These are phyloP conservation scores for Salvia sclarea DNA, from an alignment of 305 asterid species.

Conservation along the genomic window DNA sequence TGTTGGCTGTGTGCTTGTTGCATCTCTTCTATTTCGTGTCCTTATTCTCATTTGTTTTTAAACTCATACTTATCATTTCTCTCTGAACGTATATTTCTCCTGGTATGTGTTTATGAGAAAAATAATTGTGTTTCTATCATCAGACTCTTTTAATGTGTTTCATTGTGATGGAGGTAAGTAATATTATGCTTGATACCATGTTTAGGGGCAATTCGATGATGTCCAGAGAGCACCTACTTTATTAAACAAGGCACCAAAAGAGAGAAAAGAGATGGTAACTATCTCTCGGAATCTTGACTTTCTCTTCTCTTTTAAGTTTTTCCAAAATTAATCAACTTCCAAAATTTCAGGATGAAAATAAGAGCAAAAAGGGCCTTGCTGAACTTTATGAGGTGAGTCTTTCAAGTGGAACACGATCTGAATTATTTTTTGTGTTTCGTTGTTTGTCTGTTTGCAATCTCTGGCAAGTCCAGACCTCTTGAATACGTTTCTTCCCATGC, in stretches of 20 bases:
- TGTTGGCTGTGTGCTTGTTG: slow-evolving; percentile 4
- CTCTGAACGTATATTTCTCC: neutral
- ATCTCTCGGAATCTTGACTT: slow-evolving; percentile 12
- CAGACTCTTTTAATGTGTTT: slow-evolving; percentile 9
- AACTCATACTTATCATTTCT: neutral
- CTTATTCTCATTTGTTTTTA: neutral
- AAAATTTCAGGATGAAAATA: slow-evolving; percentile 77
- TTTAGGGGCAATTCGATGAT: slow-evolving; percentile 89
- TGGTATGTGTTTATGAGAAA: slow-evolving; percentile 8
- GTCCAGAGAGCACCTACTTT: slow-evolving; percentile 69
- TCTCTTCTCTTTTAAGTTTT: slow-evolving; percentile 21
- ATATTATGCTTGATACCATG: slow-evolving; percentile 21
- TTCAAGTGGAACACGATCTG: neutral
- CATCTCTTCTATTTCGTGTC: neutral
- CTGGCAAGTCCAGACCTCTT: slow-evolving; percentile 7
- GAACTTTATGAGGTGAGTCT: slow-evolving; percentile 81
- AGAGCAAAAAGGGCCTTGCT: slow-evolving; percentile 92
- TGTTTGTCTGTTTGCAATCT: slow-evolving; percentile 7
- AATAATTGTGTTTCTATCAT: slow-evolving; percentile 4
- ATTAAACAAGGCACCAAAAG: slow-evolving; percentile 61
- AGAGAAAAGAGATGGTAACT: slow-evolving; percentile 73
- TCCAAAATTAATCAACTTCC: slow-evolving; percentile 25
- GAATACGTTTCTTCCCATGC: slow-evolving; percentile 9
- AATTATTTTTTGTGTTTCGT: slow-evolving; percentile 1
- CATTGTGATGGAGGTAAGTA: slow-evolving; percentile 12